Evolutionary conservation across 306 rosid species (phyloP).

Genomic region (Fragaria ananassa): DNA sequence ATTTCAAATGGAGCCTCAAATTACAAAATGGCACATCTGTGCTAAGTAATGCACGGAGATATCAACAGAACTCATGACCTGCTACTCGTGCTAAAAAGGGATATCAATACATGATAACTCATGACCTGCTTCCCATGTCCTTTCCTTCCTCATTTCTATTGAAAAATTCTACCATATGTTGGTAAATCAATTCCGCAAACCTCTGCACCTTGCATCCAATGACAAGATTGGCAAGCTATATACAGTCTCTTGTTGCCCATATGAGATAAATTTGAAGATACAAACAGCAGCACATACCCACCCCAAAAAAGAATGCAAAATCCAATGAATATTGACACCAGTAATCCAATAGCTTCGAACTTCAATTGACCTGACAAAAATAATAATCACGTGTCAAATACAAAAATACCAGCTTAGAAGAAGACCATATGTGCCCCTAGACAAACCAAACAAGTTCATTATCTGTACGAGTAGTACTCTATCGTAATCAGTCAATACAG

Average conservation of each 20-base stretch:
- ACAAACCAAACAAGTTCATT: neutral
- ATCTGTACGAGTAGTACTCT: neutral
- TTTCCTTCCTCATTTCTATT: neutral
- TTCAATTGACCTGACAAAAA: conserved; percentile 43
- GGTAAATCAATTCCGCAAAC: conserved; percentile 41
- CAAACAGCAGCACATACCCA: conserved; percentile 30
- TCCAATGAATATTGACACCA: conserved; percentile 30
- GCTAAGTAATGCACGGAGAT: neutral
- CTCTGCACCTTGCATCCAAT: conserved; percentile 28
- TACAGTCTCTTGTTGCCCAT: conserved; percentile 62
- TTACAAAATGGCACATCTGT: neutral
- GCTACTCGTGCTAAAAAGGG: too few species aligned
- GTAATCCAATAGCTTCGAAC: conserved; percentile 38
- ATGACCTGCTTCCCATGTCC: neutral
- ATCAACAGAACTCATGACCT: neutral
- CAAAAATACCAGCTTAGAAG: neutral
- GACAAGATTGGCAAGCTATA: conserved; percentile 47
- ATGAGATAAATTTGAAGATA: conserved; percentile 38
- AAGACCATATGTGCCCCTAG: neutral
- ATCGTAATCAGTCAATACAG: neutral
- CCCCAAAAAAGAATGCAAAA: conserved; percentile 23
- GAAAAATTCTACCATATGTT: conserved; percentile 7
- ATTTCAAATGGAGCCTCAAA: neutral
- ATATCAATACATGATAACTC: too few species aligned
- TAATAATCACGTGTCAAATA: neutral